Evolutionary conservation across 108 stramenopile genomes (phyloP).

Genomic region (Nannochloropsis gaditana): DNA sequence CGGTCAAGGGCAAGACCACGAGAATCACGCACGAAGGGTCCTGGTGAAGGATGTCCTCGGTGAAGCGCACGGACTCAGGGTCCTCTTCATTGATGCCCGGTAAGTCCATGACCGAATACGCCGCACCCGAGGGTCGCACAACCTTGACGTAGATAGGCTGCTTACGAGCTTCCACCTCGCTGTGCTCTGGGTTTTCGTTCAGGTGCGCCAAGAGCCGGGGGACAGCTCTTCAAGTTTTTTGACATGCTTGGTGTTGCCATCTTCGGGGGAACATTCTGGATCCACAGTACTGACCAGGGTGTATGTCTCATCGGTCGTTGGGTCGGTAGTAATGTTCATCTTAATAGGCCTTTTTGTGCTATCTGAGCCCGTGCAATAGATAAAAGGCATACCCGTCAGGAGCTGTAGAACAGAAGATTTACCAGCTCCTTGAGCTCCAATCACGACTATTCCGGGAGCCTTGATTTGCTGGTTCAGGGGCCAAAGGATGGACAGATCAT

Average conservation of each 20-base stretch:
- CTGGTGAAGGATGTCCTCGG: neutral
- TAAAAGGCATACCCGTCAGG: conserved; percentile 52
- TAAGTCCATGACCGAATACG: conserved; percentile 27
- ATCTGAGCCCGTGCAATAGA: conserved; percentile 26
- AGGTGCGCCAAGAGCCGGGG: neutral
- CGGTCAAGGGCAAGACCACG: neutral
- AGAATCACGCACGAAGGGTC: neutral
- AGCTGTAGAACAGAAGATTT: conserved; percentile 54
- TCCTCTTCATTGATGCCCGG: conserved; percentile 22
- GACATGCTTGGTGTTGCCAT: neutral
- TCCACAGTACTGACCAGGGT: conserved; percentile 1
- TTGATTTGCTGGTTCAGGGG: conserved; percentile 25
- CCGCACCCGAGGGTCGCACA: neutral
- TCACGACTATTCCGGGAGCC: conserved; percentile 41
- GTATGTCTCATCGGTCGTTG: neutral
- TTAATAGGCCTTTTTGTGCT: conserved; percentile 29
- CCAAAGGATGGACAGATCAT: conserved; percentile 17
- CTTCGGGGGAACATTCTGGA: neutral
- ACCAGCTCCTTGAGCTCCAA: conserved; percentile 56
- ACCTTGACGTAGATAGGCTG: conserved; percentile 8
- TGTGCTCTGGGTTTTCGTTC: neutral
- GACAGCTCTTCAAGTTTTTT: neutral
- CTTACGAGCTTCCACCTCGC: neutral
- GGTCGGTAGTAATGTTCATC: conserved; percentile 21
- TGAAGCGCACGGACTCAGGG: neutral